Base-by-base conservation (phyloP, 345 rosid genomes). In the Passiflora organensis region DNA sequence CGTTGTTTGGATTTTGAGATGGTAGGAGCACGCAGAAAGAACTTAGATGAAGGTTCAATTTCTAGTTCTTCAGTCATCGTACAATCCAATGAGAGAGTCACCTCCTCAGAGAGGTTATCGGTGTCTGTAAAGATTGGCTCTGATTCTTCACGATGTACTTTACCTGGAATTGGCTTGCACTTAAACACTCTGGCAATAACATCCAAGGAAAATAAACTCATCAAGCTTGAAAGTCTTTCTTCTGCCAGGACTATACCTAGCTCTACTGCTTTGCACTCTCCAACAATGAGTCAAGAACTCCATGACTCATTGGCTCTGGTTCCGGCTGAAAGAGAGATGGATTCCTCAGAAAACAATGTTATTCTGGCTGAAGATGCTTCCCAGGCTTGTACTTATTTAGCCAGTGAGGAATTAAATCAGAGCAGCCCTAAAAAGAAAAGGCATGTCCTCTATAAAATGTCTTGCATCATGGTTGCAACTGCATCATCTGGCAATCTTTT, bases 131-230 rank as follows among this genome's bases (percentile, higher is more conserved):
- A 80, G 67, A 64, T 71, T 20, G 54, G 76, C 57, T 55, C 55
- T 59, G 76, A 76, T 64, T 79, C 90, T 62, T 69, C 82, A 1
- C 59, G 72, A 50, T 53, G 82, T 68, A 74, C 77, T 63, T 67
- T 93, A 53, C 96, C 99, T 17, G 87, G 89, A 72, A 89, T 93
- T 42, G 99, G 99, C 62, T 81, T 93, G 80, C 99, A 93, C 62
- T 72, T 93, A 62, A 93, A 93, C 66, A 81, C 97, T 52, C 61
- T 93, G 61, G 82, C 97, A 62, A 57, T 76, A 65, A 59, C 74
- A 49, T 56, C 81, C 55, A 73, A 59, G 73, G 81, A 79, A 17
- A 69, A 20, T 50, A 76, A 60, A 25, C 74, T 25, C 18, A 10
- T 64, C 65, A 68, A 66, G 63, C 74, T 63, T 50, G 89, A 86